Evolutionary conservation across 176 grass and related monocot genomes (phyloP), one percentile per base, ranked within the genome.

Genomic region (Triticum timopheevii): DNA sequence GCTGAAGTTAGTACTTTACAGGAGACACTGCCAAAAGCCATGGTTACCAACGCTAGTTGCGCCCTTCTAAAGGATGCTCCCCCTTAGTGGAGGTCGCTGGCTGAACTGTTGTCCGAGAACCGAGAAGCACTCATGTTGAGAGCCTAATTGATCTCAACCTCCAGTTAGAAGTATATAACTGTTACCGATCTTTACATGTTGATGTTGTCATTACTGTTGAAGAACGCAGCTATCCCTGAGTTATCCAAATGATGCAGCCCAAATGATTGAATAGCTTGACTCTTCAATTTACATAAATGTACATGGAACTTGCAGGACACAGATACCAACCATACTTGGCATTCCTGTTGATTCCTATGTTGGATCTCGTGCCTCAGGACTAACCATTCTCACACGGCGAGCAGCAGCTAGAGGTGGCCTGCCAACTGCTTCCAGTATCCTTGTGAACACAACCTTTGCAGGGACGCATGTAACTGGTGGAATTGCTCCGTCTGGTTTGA

Each of bases 341-440:
- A 75, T 76, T 56, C 19, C 66, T 64, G 52, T 61, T 80, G 76
- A 80, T 68, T 72, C 47, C 87, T 92, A 94, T 50, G 77, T 69
- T 81, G 81, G 81, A 87, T 93, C 82, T 64, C 80, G 87, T 65
- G 89, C 75, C 13, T 84, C 82, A 87, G 89, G 89, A 64, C 78
- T 92, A 79, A 88, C 68, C 91, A 95, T 90, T 91, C 90, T 79
- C 84, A 87, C 78, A 68, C 80, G 88, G 52, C 94, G 89, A 82
- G 78, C 52, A 50, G 64, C 69, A 54, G 76, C 69, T 49, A 83
- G 39, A 77, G 88, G 91, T 83, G 92, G 79, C 88, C 92, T 96
- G 23, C 97, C 92, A 69, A 99, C 78, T 80, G 92, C 94, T 92
- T 99, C 97, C 88, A 94, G 65, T 88, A 99, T 99, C 88, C 94